phyloP scores from a whole-genome alignment of 2,329 filamentous ascomycete species.

The Fusarium dlaminii region DNA sequence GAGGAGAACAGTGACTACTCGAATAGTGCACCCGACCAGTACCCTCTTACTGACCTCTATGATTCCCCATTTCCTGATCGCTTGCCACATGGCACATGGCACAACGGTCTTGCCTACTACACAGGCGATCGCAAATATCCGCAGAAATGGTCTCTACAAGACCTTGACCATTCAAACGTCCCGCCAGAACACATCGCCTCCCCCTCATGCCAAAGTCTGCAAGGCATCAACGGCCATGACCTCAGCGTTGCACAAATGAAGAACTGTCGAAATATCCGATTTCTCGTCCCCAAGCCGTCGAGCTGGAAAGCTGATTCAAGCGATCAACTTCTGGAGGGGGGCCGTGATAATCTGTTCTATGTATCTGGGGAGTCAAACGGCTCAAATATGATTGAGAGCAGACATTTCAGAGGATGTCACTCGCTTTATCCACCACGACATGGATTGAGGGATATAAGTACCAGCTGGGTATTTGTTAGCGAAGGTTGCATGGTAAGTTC shows the following conservation, averaged over 20 bases:
- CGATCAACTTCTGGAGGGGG: background rate
- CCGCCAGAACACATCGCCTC: background rate
- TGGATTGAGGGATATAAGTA: background rate
- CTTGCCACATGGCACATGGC: slow-evolving; percentile 1
- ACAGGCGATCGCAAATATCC: background rate
- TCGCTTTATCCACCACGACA: background rate
- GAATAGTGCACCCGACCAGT: background rate
- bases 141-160: background rate
- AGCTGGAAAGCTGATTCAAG: background rate
- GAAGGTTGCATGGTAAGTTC: background rate
- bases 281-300: background rate
- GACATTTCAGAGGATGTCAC: background rate
- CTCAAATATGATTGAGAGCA: background rate
- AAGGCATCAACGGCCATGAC: background rate
- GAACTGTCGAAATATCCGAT: background rate
- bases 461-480: background rate
- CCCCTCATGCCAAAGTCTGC: background rate
- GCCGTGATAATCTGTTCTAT: background rate
- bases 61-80: background rate
- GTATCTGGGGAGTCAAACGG: background rate
- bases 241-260: background rate
- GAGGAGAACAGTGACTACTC: too few species aligned
- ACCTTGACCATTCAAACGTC: rapidly evolving
- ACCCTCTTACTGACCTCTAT: background rate
- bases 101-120: background rate